A percentile compares a stretch with the other conserved stretches of the same genome.
Evolutionary conservation across 352 stramenopile genomes (phyloP).

Genomic region (Phytophthora ohioensis): DNA sequence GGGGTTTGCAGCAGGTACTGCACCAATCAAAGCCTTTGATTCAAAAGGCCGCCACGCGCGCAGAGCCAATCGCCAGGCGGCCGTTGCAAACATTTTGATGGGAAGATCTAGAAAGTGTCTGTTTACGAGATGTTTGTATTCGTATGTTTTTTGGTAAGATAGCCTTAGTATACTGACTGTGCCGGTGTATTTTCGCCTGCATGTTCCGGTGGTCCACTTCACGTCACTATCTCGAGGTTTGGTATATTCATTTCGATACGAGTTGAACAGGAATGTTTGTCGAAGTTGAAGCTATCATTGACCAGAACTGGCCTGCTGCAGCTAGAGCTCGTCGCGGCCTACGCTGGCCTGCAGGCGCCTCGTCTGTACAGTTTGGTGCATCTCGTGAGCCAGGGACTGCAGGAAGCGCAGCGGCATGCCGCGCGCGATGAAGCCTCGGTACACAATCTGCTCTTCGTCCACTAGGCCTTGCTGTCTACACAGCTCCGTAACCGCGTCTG

Average conservation of each 20-base stretch:
- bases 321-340: slow-evolving; percentile 39
- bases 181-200: neutral
- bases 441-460: slow-evolving; percentile 53
- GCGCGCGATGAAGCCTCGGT: slow-evolving; percentile 63
- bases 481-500: slow-evolving; percentile 43
- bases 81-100: slow-evolving; percentile 20
- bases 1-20: slow-evolving; percentile 17
- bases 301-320: slow-evolving; percentile 8
- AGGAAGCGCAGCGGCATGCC: slow-evolving; percentile 62
- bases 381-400: slow-evolving; percentile 52
- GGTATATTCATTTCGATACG: slow-evolving; percentile 5
- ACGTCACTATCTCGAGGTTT: slow-evolving; percentile 13
- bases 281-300: slow-evolving; percentile 21
- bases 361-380: slow-evolving; percentile 54
- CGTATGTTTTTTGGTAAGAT: no score
- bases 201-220: slow-evolving; percentile 22
- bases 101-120: slow-evolving; percentile 14
- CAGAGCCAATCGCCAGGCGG: slow-evolving; percentile 31
- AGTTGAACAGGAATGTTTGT: slow-evolving; percentile 19
- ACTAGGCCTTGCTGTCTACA: slow-evolving; percentile 55
- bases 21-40: slow-evolving; percentile 35
- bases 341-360: slow-evolving; percentile 33
- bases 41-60: neutral
- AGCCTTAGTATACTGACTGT: neutral
- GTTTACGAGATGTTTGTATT: neutral